Evolutionary conservation across 2,329 filamentous ascomycete genomes (phyloP), one percentile per base, ranked within the genome.

Genomic region (Clarireedia sp.): DNA sequence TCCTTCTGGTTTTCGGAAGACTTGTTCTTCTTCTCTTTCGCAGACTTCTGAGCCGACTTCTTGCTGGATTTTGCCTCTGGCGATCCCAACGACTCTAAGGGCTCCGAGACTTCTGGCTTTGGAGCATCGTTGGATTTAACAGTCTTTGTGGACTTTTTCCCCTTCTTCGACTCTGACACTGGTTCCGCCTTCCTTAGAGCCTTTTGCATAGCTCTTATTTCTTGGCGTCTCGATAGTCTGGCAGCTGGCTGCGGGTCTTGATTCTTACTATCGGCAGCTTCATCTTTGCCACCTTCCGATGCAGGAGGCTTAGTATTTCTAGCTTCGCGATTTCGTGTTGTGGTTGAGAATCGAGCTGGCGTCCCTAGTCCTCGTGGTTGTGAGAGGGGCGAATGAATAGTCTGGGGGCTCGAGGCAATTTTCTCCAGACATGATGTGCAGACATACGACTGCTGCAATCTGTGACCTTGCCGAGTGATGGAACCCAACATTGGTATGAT

Each of bases 391-490:
- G 46, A 29, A 21, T 21, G 49, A 12, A 44, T 23, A 16, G 46
- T 16, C 55, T 51, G 29, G 41, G 50, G 33, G 19, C 55, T 45
- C 37, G 50, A 38, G 29, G 54, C 38, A 29, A 54, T 45, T 45
- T 51, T 61, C 49, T 53, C 58, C 41, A 63, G 48, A 53, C 63
- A 65, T 59, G 57, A 59, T 52, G 62, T 60, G 40, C 63, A 65
- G 24, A 62, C 58, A 43, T 66, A 60, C 46, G 57, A 41, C 14
- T 60, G 57, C 47, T 48, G 59, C 16, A 55, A 45, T 45, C 53
- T 62, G 47, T 57, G 56, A 21, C 56, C 57, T 37, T 60, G 56
- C 38, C 63, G 63, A 37, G 62, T 59, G 21, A 65, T 19, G 59
- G 60, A 60, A n/a, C 60, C 47, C 40, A 65, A 62, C 65, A 67